phyloP scores from a whole-genome alignment of 345 rosid genomes.

The Pistacia vera region DNA sequence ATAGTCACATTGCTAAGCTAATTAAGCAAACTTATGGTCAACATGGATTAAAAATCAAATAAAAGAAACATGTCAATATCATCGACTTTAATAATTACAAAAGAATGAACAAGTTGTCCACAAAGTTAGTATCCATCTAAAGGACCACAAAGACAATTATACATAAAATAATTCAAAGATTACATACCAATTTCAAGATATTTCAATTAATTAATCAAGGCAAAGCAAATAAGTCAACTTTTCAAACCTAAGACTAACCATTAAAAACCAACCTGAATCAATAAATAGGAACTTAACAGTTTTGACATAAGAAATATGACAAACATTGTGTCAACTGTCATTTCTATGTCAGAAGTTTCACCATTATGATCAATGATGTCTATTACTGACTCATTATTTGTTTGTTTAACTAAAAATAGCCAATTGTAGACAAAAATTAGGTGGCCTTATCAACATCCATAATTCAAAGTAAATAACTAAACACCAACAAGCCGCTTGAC shows the following conservation, averaged over 20 bases:
- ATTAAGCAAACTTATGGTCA: neutral
- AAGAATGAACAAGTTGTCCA: too few species aligned
- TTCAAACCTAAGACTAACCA: neutral
- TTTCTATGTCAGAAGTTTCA: neutral
- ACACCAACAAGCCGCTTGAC: neutral
- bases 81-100: too few species aligned
- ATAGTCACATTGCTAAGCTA: neutral
- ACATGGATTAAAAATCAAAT: neutral
- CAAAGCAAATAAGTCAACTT: neutral
- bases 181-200: neutral
- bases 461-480: neutral
- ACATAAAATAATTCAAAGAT: too few species aligned
- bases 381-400: too few species aligned
- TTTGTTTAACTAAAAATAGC: too few species aligned
- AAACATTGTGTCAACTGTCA: neutral
- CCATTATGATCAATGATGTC: too few species aligned
- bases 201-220: neutral
- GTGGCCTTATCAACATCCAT: neutral
- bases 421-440: too few species aligned
- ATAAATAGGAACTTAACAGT: neutral
- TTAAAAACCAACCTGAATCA: neutral
- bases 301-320: too few species aligned
- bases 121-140: too few species aligned
- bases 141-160: too few species aligned
- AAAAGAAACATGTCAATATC: too few species aligned